phyloP scores from a whole-genome alignment of 257 asterid species.

The Petunia axillaris region DNA sequence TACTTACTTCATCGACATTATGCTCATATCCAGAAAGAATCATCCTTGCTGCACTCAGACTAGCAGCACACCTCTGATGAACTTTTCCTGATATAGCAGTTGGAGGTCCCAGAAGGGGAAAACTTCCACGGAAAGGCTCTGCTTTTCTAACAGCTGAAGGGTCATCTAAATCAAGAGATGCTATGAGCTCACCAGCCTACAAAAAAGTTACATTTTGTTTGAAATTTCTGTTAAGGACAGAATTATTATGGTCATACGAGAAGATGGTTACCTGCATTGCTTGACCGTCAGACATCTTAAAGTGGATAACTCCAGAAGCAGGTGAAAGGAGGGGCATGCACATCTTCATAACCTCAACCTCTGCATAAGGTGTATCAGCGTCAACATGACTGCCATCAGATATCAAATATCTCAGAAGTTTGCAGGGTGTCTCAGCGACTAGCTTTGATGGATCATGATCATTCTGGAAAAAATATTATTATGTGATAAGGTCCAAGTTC shows the following conservation, averaged over 20 bases:
- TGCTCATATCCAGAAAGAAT: constrained; percentile 99
- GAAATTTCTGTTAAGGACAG: too few relatives aligned
- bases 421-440: constrained; percentile 98
- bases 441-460: constrained; percentile 97
- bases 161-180: constrained; percentile 93
- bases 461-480: constrained; percentile 52
- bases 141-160: constrained; percentile 99
- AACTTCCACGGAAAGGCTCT: constrained; percentile 88
- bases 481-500: neutral
- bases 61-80: constrained; percentile 98
- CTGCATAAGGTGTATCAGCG: constrained; percentile 94
- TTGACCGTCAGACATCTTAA: constrained; percentile 95
- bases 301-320: constrained; percentile 85
- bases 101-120: constrained; percentile 94
- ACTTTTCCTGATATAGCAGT: constrained; percentile 96
- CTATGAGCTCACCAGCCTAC: constrained; percentile 98
- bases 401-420: constrained; percentile 58
- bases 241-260: too few relatives aligned
- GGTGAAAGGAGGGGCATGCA: constrained; percentile 99
- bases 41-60: constrained; percentile 92
- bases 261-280: constrained; percentile 84
- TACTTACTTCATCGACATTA: constrained; percentile 80
- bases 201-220: constrained; percentile 4
- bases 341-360: constrained; percentile 99
- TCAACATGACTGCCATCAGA: constrained; percentile 83